phyloP scores from a whole-genome alignment of 192 early-diverging fungal species.

The Geranomyces variabilis region DNA sequence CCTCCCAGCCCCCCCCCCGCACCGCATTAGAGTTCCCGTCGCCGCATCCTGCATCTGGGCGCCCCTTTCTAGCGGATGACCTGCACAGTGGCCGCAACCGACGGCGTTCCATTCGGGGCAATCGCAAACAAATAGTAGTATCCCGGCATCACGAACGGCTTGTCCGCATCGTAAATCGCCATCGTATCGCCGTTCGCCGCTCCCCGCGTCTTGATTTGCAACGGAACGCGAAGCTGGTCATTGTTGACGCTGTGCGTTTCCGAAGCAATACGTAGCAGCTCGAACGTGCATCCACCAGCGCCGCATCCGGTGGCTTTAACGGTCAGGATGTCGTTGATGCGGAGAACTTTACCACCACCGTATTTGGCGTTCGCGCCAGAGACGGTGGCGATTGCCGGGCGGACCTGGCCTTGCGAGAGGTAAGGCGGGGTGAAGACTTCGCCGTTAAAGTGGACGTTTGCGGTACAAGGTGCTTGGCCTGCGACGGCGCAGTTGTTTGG shows the following conservation, averaged over 20 bases:
- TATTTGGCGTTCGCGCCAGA: neutral
- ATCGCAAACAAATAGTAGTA: slow-evolving; percentile 6
- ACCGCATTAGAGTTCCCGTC: too few relatives aligned
- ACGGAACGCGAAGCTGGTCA: slow-evolving; percentile 9
- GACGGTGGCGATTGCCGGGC: neutral
- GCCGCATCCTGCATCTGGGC: too few relatives aligned
- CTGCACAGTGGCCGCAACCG: slow-evolving; percentile 3
- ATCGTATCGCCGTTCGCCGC: neutral
- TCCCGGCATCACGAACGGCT: neutral
- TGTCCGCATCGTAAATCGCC: neutral
- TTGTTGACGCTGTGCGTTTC: neutral
- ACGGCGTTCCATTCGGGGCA: neutral
- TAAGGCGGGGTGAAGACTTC: slow-evolving; percentile 16
- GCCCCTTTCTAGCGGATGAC: neutral
- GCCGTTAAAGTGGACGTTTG: slow-evolving; percentile 10
- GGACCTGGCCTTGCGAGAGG: slow-evolving; percentile 1
- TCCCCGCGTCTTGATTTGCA: neutral
- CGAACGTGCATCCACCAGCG: slow-evolving; percentile 1
- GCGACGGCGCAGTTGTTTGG: neutral
- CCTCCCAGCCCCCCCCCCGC: too few relatives aligned
- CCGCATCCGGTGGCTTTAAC: neutral
- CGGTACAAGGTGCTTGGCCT: neutral
- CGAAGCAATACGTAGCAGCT: neutral
- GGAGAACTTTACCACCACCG: neutral
- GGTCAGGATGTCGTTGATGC: neutral